These are phyloP conservation scores for Eleusine coracana DNA, from an alignment of 176 grass and related monocot genomes.

Conservation along the genomic window DNA sequence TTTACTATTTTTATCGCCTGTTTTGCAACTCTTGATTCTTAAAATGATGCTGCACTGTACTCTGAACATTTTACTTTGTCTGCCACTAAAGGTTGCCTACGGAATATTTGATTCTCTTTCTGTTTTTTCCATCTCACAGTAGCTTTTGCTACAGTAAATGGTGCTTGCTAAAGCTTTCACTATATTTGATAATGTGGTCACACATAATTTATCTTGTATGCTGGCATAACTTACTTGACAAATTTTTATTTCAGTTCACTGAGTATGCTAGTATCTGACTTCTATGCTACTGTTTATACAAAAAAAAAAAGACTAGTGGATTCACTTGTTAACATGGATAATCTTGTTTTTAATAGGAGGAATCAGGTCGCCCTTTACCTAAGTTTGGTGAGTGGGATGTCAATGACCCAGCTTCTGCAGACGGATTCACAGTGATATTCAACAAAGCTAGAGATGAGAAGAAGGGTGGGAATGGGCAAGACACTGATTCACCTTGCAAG, in stretches of 20 bases:
- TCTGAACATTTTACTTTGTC: not conserved
- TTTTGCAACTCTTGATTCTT: not conserved
- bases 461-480: constrained; percentile 68
- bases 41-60: not conserved
- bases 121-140: not conserved
- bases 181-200: not conserved
- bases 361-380: constrained; percentile 73
- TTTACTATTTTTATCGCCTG: not conserved
- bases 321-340: constrained; percentile 17
- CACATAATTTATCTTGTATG: not conserved
- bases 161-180: constrained; percentile 18
- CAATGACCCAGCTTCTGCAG: constrained; percentile 81
- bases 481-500: constrained; percentile 65
- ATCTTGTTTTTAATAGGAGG: constrained; percentile 59
- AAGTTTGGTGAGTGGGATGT: constrained; percentile 95
- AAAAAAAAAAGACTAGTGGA: not conserved
- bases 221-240: not conserved
- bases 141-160: not conserved
- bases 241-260: not conserved
- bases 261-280: not conserved
- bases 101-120: not conserved
- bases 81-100: not conserved
- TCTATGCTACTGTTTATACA: not conserved
- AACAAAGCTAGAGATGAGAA: constrained; percentile 97
- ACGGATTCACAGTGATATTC: constrained; percentile 91